A percentile compares a stretch with the other conserved stretches of the same genome.
Evolutionary conservation across 495 filamentous ascomycete species (phyloP).

Genomic region (Letharia lupina): DNA sequence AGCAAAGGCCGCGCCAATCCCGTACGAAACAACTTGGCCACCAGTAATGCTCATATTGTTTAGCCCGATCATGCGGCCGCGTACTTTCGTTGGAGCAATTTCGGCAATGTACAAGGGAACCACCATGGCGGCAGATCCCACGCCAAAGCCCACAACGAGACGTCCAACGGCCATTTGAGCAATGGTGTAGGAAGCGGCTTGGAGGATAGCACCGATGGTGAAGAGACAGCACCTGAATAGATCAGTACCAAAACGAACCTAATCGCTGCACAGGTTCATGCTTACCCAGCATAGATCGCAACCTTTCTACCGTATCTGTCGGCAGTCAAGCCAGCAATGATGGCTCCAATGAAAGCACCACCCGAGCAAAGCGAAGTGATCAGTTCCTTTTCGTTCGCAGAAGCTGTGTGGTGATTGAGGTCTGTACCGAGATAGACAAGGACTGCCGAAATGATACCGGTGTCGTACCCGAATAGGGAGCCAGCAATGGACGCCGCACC

Average conservation of each 20-base stretch:
- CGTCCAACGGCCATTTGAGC: slow-evolving; percentile 43
- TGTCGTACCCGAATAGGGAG: slow-evolving; percentile 41
- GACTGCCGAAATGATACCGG: slow-evolving; percentile 42
- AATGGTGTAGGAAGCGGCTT: slow-evolving; percentile 39
- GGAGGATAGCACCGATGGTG: slow-evolving; percentile 23
- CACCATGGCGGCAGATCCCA: slow-evolving; percentile 46
- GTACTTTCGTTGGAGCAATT: slow-evolving; percentile 42
- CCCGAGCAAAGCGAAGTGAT: slow-evolving; percentile 41
- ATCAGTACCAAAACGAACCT: not conserved
- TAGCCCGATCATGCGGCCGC: slow-evolving; percentile 46
- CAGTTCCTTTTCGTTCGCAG: slow-evolving; percentile 37
- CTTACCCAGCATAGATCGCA: slow-evolving; percentile 40
- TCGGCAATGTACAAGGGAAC: slow-evolving; percentile 42
- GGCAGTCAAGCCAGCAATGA: slow-evolving; percentile 41
- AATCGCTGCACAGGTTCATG: not conserved
- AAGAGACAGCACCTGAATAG: not conserved
- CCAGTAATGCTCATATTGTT: slow-evolving; percentile 49
- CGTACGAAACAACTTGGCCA: slow-evolving; percentile 45
- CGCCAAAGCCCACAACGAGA: slow-evolving; percentile 44
- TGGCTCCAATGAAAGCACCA: slow-evolving; percentile 44
- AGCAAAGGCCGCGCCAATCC: slow-evolving; percentile 44
- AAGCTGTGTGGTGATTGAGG: slow-evolving; percentile 28
- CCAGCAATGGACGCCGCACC: slow-evolving; percentile 34
- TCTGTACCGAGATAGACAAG: slow-evolving; percentile 35
- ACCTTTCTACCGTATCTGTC: slow-evolving; percentile 43